Evolutionary conservation across 371 early-diverging fungal species (phyloP).

Genomic region (Syncephalastrum monosporum): DNA sequence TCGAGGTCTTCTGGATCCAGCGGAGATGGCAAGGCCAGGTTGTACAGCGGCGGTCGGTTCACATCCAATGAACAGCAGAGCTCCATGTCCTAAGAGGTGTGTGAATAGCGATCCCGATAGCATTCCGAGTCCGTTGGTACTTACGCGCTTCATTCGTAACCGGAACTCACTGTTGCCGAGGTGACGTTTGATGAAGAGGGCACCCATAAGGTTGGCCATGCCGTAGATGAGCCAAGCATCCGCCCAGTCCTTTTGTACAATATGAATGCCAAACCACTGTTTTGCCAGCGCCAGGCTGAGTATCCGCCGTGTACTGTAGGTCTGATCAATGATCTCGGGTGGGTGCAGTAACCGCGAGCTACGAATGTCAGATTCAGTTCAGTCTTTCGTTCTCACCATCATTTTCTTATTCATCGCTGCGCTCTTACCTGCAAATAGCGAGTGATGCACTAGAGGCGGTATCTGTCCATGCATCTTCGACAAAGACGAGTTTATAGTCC

Average conservation of each 20-base stretch:
- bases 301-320: conserved; percentile 75
- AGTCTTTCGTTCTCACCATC: neutral
- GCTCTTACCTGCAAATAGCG: conserved; percentile 55
- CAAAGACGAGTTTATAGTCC: conserved; percentile 85
- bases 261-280: conserved; percentile 94
- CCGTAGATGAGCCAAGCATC: conserved; percentile 91
- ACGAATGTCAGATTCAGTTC: neutral
- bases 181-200: conserved; percentile 73
- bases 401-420: neutral
- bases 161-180: conserved; percentile 90
- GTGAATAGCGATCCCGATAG: neutral
- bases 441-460: conserved; percentile 73
- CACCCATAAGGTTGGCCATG: conserved; percentile 73
- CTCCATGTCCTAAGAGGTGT: conserved; percentile 72
- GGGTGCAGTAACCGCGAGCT: conserved; percentile 74
- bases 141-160: conserved; percentile 75
- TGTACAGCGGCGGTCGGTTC: conserved; percentile 83
- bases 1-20: conserved; percentile 72
- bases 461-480: conserved; percentile 75
- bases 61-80: conserved; percentile 80
- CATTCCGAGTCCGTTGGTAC: neutral
- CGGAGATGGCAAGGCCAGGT: conserved; percentile 58
- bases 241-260: conserved; percentile 77
- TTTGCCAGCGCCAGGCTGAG: conserved; percentile 74
- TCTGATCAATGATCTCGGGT: conserved; percentile 81